Conservation (phyloP, 2,329 filamentous ascomycete species). For the Clonostachys chloroleuca region DNA sequence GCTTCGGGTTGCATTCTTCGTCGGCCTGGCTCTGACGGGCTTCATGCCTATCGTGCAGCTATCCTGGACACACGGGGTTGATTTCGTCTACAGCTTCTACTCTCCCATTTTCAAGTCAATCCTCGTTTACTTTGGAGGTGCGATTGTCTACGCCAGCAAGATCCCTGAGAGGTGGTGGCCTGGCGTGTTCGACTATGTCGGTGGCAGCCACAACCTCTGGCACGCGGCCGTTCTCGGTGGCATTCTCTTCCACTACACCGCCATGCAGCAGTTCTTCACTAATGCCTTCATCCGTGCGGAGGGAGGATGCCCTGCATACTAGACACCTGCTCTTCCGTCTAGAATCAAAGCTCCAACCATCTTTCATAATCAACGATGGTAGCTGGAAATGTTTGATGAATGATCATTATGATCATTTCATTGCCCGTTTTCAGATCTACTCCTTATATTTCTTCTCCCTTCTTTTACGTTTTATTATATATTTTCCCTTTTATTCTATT, state of each 20-base stretch:
- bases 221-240: slow-evolving; percentile 91
- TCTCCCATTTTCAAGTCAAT: slow-evolving; percentile 81
- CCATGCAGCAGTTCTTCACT: slow-evolving; percentile 93
- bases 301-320: slow-evolving; percentile 47
- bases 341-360: no score
- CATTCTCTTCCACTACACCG: slow-evolving; percentile 94
- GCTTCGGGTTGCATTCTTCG: slow-evolving; percentile 87
- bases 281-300: slow-evolving; percentile 67
- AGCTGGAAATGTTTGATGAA: no score
- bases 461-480: no score
- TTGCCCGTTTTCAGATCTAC: no score
- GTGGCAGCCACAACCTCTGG: slow-evolving; percentile 96
- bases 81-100: slow-evolving; percentile 87
- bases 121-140: slow-evolving; percentile 79
- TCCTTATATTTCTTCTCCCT: no score
- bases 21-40: slow-evolving; percentile 80
- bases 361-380: no score
- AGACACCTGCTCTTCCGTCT: background rate
- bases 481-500: no score
- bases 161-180: slow-evolving; percentile 91
- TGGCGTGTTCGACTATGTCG: slow-evolving; percentile 91
- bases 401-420: no score
- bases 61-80: slow-evolving; percentile 68
- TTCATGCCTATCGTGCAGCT: slow-evolving; percentile 88
- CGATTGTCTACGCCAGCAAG: slow-evolving; percentile 84